Base-by-base conservation (phyloP, 2,329 filamentous ascomycete genomes). In the Teratosphaeria viscida region DNA sequence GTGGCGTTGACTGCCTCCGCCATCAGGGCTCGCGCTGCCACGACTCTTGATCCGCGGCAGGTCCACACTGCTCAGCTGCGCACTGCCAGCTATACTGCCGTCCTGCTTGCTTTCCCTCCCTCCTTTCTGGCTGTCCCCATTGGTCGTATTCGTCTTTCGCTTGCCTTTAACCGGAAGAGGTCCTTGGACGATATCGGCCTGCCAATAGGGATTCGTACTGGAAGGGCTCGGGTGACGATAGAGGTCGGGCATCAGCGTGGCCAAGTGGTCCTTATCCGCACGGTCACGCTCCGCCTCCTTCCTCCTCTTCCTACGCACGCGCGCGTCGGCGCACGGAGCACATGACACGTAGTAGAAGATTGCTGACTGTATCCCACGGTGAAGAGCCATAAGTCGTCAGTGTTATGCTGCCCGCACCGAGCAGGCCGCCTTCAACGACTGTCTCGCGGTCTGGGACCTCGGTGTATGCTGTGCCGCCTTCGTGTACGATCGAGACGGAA, bases 121-220 rank as follows among this genome's bases (percentile, higher is more conserved):
- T 23, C 49, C 34, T 35, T 23, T 49, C 47, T 47, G 55, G 8
- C 37, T 47, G 27, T 56, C 55, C 61, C 63, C 63, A 29, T 60
- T 64, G 10, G 57, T 58, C 49, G 60, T 74, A 82, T 70, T 61
- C 34, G 64, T 70, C 76, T 60, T 63, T 74, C 68, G 71, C 74
- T 66, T 74, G 73, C 61, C 81, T 75, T 72, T 86, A 65, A 60
- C 68, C 60, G 57, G 39, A 81, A 78, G 75, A 34, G 92, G 92
- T 0, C 92, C 92, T 75, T 92, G 81, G 63, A 79, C 80, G 65
- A 96, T 95, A 74, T 96, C 92, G 70, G 94, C 88, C 35, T 82
- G 79, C 92, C 92, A 96, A 75, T 89, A 90, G 12, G 87, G 86
- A 68, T 96, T 96, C 32, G 90, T 95, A 68, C 86, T 87, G 67